phyloP scores from a whole-genome alignment of 2,329 filamentous ascomycete species.

The Botrytis tulipae region DNA sequence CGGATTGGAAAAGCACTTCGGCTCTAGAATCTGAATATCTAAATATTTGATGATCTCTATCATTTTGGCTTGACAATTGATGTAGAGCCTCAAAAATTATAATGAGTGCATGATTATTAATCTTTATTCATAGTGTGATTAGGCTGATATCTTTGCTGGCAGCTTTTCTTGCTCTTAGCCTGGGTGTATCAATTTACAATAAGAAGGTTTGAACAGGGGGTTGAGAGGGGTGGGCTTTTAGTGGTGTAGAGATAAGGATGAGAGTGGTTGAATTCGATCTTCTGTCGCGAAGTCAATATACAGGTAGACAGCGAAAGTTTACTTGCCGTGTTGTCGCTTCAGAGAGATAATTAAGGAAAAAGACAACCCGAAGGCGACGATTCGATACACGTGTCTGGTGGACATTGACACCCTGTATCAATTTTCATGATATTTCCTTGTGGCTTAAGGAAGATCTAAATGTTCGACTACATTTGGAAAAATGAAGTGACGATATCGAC shows the following conservation, averaged over 20 bases:
- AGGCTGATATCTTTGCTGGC: neutral
- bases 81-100: neutral
- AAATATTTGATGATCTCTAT: neutral
- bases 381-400: neutral
- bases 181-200: too few species aligned
- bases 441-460: too few species aligned
- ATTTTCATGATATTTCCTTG: too few species aligned
- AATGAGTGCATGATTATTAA: neutral
- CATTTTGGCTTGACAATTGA: rapidly evolving
- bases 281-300: too few species aligned
- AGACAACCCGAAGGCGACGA: neutral
- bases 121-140: neutral
- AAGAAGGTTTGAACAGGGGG: too few species aligned
- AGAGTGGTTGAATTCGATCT: too few species aligned
- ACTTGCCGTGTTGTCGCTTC: neutral
- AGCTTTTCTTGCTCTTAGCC: neutral
- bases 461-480: too few species aligned
- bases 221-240: rapidly evolving
- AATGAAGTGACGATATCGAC: neutral
- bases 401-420: neutral
- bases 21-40: neutral
- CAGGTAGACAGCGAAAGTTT: too few species aligned
- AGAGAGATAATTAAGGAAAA: rapidly evolving
- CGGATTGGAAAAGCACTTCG: neutral
- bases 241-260: too few species aligned